phyloP scores from a whole-genome alignment of 1,284 basidiomycete species.

The Microbotryum scabiosae region DNA sequence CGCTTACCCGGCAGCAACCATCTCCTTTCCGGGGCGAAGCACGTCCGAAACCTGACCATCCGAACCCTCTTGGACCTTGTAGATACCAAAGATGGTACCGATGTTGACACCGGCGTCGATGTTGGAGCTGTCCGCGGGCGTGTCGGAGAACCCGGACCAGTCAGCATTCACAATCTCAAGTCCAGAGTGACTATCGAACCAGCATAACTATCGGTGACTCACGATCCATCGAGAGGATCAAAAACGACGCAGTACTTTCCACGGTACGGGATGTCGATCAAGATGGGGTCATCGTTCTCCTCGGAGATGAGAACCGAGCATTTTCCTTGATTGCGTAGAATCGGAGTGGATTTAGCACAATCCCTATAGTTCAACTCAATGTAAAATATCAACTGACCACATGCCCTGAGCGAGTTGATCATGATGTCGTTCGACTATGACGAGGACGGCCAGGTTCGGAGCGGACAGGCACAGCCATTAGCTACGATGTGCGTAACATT shows the following conservation, averaged over 20 bases:
- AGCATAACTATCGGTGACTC: not conserved
- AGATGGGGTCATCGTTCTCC: conserved; percentile 38
- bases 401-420: conserved; percentile 57
- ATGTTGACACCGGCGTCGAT: conserved; percentile 99
- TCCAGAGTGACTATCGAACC: no score
- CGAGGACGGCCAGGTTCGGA: no score
- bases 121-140: conserved; percentile 60
- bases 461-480: no score
- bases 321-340: conserved; percentile 81
- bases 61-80: conserved; percentile 68
- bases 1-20: conserved; percentile 96
- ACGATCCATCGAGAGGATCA: conserved; percentile 83
- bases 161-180: not conserved
- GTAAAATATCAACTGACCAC: not conserved
- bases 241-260: conserved; percentile 91
- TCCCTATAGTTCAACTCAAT: not conserved
- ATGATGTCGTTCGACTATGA: conserved; percentile 87
- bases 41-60: conserved; percentile 75
- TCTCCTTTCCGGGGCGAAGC: conserved; percentile 84
- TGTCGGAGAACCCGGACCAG: not conserved
- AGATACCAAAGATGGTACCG: conserved; percentile 98
- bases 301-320: conserved; percentile 94
- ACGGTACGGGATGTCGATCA: conserved; percentile 38
- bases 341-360: conserved; percentile 31
- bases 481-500: not conserved